Percentiles rank a stretch among this genome's conserved stretches.
These are phyloP conservation scores for Usnea hakonensis DNA, from an alignment of 495 filamentous ascomycete species.

Conservation along the genomic window DNA sequence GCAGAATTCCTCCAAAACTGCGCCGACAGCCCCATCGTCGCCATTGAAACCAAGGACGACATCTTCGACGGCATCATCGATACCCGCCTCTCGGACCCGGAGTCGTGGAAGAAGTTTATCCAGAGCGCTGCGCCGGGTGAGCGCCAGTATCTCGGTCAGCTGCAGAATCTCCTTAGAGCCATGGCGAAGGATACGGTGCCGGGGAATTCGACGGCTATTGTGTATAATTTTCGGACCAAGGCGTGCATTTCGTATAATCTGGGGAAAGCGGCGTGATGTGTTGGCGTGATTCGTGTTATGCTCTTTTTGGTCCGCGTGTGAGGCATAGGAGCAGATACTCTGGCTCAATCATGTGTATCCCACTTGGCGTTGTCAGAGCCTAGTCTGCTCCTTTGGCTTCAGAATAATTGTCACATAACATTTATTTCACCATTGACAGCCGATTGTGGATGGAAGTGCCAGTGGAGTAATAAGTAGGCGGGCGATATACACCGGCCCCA, in stretches of 20 bases:
- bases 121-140: constrained; percentile 71
- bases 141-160: constrained; percentile 75
- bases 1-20: constrained; percentile 57
- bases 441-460: not conserved
- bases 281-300: too few species aligned
- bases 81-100: constrained; percentile 69
- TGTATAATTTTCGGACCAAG: constrained; percentile 74
- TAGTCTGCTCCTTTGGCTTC: not conserved
- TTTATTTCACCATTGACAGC: not conserved
- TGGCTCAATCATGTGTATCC: not conserved
- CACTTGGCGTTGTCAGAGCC: not conserved
- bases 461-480: not conserved
- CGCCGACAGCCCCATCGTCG: constrained; percentile 68
- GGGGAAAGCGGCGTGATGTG: constrained; percentile 22
- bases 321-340: not conserved
- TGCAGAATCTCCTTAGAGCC: constrained; percentile 67
- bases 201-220: constrained; percentile 57
- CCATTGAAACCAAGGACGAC: constrained; percentile 80
- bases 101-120: constrained; percentile 78
- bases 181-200: constrained; percentile 49
- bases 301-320: not conserved
- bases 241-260: constrained; percentile 71
- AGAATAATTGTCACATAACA: not conserved
- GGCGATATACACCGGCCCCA: not conserved
- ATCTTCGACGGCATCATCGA: constrained; percentile 72